Conservation (phyloP, 441 rosid genomes). For the Gossypium trilobum region DNA sequence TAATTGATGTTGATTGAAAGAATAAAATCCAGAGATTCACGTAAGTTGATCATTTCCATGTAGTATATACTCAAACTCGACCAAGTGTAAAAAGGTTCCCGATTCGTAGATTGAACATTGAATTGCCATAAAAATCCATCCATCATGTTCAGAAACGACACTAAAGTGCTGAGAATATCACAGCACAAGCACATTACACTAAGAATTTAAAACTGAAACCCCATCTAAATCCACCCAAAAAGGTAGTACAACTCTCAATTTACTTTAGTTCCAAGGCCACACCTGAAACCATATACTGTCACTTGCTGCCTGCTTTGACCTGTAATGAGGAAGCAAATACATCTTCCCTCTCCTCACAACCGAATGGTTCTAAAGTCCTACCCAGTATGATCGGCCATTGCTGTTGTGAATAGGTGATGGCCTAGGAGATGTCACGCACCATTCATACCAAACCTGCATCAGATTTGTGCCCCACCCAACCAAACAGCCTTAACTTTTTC, state of each 20-base stretch:
- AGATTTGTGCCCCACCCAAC: not conserved
- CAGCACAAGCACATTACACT: not conserved
- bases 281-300: not conserved
- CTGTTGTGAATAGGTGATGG: constrained; percentile 69
- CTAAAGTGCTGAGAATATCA: not conserved
- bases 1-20: too few species aligned
- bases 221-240: not conserved
- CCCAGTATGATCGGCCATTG: constrained; percentile 93
- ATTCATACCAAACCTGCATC: constrained; percentile 91
- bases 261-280: not conserved
- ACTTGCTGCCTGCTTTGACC: not conserved
- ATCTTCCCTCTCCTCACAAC: not conserved
- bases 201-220: not conserved
- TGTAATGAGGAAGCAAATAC: not conserved
- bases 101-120: not conserved
- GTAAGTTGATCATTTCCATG: not conserved
- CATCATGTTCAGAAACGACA: not conserved
- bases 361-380: constrained; percentile 46
- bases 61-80: not conserved
- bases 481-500: not conserved
- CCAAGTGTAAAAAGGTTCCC: not conserved
- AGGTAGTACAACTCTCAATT: not conserved
- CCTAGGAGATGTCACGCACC: constrained; percentile 68
- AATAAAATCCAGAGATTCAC: too few species aligned
- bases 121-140: not conserved